These are phyloP conservation scores for Clavispora fructus DNA, from an alignment of 805 yeast genomes.

Conservation along the genomic window DNA sequence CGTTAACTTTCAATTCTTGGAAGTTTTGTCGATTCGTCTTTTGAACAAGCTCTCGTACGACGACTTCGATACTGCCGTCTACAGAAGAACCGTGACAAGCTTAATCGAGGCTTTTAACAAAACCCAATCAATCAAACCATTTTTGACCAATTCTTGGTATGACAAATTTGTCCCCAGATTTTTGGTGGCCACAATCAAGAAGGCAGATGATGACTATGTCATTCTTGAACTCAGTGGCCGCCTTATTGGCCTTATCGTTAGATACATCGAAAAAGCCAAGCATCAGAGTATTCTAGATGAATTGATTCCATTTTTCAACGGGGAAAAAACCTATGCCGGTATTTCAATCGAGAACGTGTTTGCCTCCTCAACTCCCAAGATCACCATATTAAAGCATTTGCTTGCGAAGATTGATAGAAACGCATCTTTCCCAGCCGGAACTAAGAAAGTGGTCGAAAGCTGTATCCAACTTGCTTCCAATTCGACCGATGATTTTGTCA, in stretches of 20 bases:
- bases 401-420: slow-evolving; percentile 49
- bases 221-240: slow-evolving; percentile 37
- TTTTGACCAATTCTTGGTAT: slow-evolving; percentile 39
- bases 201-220: slow-evolving; percentile 13
- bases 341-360: slow-evolving; percentile 15
- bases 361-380: slow-evolving; percentile 23
- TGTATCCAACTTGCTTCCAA: not conserved
- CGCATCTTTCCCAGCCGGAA: slow-evolving; percentile 9
- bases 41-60: slow-evolving; percentile 33
- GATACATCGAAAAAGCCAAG: slow-evolving; percentile 30
- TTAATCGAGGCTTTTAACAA: slow-evolving; percentile 20
- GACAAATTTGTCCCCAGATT: slow-evolving; percentile 40
- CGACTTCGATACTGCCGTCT: slow-evolving; percentile 4
- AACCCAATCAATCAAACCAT: slow-evolving; percentile 26
- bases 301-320: slow-evolving; percentile 31
- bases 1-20: slow-evolving; percentile 39
- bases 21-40: slow-evolving; percentile 39
- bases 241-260: slow-evolving; percentile 37
- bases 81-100: slow-evolving; percentile 13
- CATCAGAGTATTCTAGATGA: slow-evolving; percentile 46
- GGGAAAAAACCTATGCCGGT: slow-evolving; percentile 10
- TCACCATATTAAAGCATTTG: slow-evolving; percentile 36
- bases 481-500: slow-evolving; percentile 23
- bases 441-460: slow-evolving; percentile 6
- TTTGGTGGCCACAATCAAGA: slow-evolving; percentile 14